Base-by-base conservation (phyloP, 495 filamentous ascomycete genomes). In the Parmelia sp. region DNA sequence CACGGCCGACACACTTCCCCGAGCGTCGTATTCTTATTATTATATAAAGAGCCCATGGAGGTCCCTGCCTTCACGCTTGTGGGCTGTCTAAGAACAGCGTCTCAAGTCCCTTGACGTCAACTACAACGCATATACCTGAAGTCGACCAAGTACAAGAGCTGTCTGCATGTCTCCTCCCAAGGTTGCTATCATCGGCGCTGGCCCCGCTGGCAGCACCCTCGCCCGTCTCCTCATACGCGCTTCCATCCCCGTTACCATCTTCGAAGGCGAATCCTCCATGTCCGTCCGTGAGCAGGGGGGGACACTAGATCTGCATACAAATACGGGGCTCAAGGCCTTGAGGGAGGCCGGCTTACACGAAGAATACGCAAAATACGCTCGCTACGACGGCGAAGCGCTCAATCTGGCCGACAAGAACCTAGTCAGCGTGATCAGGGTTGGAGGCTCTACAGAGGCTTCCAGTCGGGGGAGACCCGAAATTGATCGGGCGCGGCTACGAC, bases 181-280 rank as follows among this genome's bases (percentile, higher is more conserved):
- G 58, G 82, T 86, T 51, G 83, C 83, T 42, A 84, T 86, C 66
- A 73, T 85, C 40, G 83, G 84, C 65, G 83, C 73, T 47, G 86
- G 84, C 7, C 85, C 84, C 27, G 78, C 76, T 5, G 85, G 86
- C 31, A 75, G 84, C 25, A 82, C 80, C 6, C 77, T 87, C 15
- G 83, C 80, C n/a, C 75, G 77, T 51, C 74, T 88, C 44, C 78
- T 88, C 15, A 74, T 81, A 58, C 65, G 68, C 33, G 69, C 76
- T 53, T 68, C 70, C 29, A 81, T 85, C 61, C 65, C 71, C n/a
- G 76, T 72, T 58, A 76, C 76, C 3, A 73, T 88, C 66, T 87
- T 79, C 69, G 85, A 88, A 69, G 73, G 73, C 31, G 82, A 83
- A 56, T 60, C 68, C 29, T 71, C 71, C n/a, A 72, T 74, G 44